Evolutionary conservation across 2,329 filamentous ascomycete species (phyloP).

Genomic region (Fusarium sarcochroum): DNA sequence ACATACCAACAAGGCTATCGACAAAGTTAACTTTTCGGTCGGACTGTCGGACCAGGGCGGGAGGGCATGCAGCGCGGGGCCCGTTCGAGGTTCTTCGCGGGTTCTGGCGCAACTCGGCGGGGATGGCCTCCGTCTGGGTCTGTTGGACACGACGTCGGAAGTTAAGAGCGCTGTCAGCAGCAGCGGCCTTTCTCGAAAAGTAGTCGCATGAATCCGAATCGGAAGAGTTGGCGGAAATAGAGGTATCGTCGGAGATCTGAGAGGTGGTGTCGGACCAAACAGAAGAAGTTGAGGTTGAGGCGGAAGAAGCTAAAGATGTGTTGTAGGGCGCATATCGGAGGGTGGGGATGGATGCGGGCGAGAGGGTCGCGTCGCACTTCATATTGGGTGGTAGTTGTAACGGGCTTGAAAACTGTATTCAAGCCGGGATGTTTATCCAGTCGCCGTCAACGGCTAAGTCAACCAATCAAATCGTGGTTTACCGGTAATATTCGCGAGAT

Average conservation of each 20-base stretch:
- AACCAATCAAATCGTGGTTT: constrained; percentile 62
- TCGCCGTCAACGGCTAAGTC: constrained; percentile 68
- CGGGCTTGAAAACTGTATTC: constrained; percentile 50
- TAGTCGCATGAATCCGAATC: constrained; percentile 66
- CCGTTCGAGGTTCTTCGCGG: constrained; percentile 70
- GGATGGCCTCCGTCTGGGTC: constrained; percentile 61
- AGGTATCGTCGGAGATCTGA: constrained; percentile 78
- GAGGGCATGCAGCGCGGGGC: constrained; percentile 73
- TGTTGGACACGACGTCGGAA: constrained; percentile 45
- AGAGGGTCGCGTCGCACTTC: constrained; percentile 67
- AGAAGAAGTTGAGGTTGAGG: constrained; percentile 82
- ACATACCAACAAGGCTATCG: constrained; percentile 97
- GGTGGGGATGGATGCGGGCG: constrained; percentile 64
- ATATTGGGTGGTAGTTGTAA: constrained; percentile 65
- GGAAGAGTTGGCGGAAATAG: constrained; percentile 72
- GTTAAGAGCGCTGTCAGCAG: constrained; percentile 44
- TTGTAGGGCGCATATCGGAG: constrained; percentile 73
- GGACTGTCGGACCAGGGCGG: constrained; percentile 84
- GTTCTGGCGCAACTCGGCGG: constrained; percentile 75
- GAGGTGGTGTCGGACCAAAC: constrained; percentile 82
- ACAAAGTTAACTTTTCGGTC: constrained; percentile 97
- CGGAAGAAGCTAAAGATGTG: constrained; percentile 79
- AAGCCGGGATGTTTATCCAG: constrained; percentile 61
- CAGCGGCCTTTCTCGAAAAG: constrained; percentile 48
- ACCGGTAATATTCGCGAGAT: constrained; percentile 53